These are phyloP conservation scores for Nannochloropsis gaditana DNA, from an alignment of 108 stramenopile species.

Conservation along the genomic window DNA sequence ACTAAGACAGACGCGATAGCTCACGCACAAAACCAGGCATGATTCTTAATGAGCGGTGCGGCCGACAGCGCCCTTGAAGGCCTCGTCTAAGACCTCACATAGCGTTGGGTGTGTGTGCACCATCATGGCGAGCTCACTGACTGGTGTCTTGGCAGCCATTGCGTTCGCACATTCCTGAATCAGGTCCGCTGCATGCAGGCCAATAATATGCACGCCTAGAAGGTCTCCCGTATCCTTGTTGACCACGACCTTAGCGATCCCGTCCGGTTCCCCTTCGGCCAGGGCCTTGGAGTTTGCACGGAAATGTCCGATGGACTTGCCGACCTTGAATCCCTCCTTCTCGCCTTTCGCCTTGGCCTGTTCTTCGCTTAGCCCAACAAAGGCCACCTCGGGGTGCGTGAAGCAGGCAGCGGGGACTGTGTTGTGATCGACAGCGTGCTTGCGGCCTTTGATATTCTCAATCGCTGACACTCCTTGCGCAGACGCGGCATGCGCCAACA, in stretches of 20 bases:
- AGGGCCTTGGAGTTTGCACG: constrained; percentile 96
- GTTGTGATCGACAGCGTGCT: constrained; percentile 81
- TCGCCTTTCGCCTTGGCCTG: constrained; percentile 81
- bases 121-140: constrained; percentile 94
- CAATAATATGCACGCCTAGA: constrained; percentile 95
- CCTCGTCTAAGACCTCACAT: constrained; percentile 95
- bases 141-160: constrained; percentile 90
- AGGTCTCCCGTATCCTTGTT: constrained; percentile 94
- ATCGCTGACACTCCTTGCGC: constrained; percentile 93
- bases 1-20: not conserved
- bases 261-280: constrained; percentile 93
- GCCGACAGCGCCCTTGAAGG: constrained; percentile 97
- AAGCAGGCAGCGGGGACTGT: constrained; percentile 95
- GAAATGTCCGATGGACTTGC: constrained; percentile 86
- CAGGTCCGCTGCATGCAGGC: constrained; percentile 94
- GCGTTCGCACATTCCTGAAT: constrained; percentile 99
- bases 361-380: constrained; percentile 93
- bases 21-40: not conserved
- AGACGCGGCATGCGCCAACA: constrained; percentile 95
- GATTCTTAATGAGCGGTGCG: constrained; percentile 78
- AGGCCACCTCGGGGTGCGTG: constrained; percentile 96
- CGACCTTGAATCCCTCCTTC: constrained; percentile 87
- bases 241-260: constrained; percentile 96
- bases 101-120: constrained; percentile 97
- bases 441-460: constrained; percentile 86